phyloP scores from a whole-genome alignment of 2,329 filamentous ascomycete species.

The Herpomyces periplanetae region DNA sequence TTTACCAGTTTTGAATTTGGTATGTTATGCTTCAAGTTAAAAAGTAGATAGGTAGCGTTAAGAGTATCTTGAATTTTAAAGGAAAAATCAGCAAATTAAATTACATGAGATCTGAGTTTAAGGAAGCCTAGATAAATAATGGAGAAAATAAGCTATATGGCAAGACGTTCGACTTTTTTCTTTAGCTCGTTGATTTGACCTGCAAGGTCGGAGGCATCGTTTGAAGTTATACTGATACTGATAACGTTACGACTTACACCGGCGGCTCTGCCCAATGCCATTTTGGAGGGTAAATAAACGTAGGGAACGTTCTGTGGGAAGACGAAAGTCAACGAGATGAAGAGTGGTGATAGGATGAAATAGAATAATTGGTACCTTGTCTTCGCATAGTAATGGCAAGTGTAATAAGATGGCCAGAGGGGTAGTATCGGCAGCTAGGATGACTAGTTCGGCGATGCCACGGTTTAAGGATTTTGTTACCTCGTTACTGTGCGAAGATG shows the following conservation, averaged over 20 bases:
- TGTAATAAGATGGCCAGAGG: slow-evolving; percentile 39
- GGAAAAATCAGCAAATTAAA: too few relatives aligned
- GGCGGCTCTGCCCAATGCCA: slow-evolving; percentile 50
- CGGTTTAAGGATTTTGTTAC: slow-evolving; percentile 62
- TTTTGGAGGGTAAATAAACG: slow-evolving; percentile 19
- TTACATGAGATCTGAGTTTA: too few relatives aligned
- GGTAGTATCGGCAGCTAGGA: slow-evolving; percentile 55
- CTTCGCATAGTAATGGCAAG: slow-evolving; percentile 53
- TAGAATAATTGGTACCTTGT: slow-evolving; percentile 12
- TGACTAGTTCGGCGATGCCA: slow-evolving; percentile 53
- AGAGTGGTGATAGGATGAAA: slow-evolving; percentile 10
- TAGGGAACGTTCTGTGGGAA: slow-evolving; percentile 2
- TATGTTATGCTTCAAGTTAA: too few relatives aligned
- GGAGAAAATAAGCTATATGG: slow-evolving; percentile 20
- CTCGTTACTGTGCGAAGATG: slow-evolving; percentile 4
- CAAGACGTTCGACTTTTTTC: slow-evolving; percentile 78
- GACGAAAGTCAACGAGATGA: slow-evolving; percentile 17
- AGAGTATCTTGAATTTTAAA: too few relatives aligned
- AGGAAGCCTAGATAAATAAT: too few relatives aligned
- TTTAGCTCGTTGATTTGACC: slow-evolving; percentile 56
- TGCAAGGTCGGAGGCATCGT: slow-evolving; percentile 6
- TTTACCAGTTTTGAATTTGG: too few relatives aligned
- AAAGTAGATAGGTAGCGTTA: too few relatives aligned
- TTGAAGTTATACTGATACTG: slow-evolving; percentile 42
- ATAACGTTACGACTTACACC: slow-evolving; percentile 68